Percentiles rank a stretch among this genome's conserved stretches.
phyloP scores from a whole-genome alignment of 75 land plant species.

The Sequoiadendron giganteum region DNA sequence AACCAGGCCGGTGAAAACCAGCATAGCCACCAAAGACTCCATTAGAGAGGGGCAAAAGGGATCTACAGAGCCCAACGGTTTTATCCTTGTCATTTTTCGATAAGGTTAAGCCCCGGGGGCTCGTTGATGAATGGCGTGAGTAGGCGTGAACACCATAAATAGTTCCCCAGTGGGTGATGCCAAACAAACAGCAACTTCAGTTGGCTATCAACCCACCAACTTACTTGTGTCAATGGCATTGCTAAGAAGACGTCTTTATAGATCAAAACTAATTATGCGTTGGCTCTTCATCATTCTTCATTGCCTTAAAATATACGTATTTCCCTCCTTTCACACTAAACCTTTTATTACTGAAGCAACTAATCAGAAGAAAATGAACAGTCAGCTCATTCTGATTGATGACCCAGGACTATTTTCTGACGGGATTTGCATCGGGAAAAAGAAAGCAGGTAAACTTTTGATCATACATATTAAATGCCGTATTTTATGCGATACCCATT shows the following conservation, averaged over 20 bases:
- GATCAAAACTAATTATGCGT: not conserved
- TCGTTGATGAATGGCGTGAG: not conserved
- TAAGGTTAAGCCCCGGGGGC: not conserved
- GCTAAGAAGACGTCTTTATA: not conserved
- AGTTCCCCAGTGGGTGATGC: not conserved
- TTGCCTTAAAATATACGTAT: not conserved
- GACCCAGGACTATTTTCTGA: no score
- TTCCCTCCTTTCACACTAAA: not conserved
- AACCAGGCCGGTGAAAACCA: not conserved
- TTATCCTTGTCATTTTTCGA: not conserved
- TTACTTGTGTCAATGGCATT: not conserved
- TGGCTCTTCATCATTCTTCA: not conserved
- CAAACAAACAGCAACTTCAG: not conserved
- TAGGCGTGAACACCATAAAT: not conserved
- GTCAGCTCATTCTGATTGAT: not conserved
- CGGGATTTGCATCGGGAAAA: not conserved
- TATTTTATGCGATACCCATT: no score
- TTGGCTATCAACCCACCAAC: conserved; percentile 3
- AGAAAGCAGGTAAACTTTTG: not conserved
- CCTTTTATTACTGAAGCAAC: not conserved
- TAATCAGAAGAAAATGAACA: not conserved
- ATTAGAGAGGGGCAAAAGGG: not conserved
- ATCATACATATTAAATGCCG: no score
- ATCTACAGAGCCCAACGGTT: not conserved
- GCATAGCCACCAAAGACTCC: not conserved